Percentiles rank a stretch among this genome's conserved stretches.
Conservation (phyloP, 495 filamentous ascomycete genomes). For the Penicillium crystallinum region DNA sequence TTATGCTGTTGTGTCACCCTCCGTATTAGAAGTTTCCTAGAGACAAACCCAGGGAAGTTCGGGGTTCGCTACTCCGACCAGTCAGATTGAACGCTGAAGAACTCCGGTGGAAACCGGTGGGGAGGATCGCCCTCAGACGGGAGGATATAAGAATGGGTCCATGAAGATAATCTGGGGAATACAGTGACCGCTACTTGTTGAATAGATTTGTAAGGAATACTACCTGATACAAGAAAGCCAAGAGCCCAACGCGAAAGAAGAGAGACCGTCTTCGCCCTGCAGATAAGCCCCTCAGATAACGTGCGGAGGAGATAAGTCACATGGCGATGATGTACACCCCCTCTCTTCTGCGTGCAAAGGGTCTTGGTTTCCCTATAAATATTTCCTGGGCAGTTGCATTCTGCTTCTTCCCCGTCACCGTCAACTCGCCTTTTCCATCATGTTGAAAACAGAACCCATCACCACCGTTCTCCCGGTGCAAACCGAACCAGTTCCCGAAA, state of each 20-base stretch:
- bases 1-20: background rate
- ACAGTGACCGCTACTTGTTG: slow-evolving; percentile 10
- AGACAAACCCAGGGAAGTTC: slow-evolving; percentile 4
- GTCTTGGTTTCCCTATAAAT: background rate
- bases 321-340: slow-evolving; percentile 6
- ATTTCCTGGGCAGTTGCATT: slow-evolving; percentile 1
- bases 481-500: slow-evolving; percentile 18
- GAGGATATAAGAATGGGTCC: background rate
- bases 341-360: background rate
- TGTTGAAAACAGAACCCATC: slow-evolving; percentile 19
- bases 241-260: background rate
- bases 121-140: background rate
- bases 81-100: slow-evolving; percentile 12
- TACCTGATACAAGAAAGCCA: background rate
- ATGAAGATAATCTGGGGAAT: background rate
- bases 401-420: background rate
- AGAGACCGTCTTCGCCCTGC: too few relatives aligned
- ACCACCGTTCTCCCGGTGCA: slow-evolving; percentile 10
- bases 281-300: slow-evolving; percentile 26
- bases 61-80: slow-evolving; percentile 12
- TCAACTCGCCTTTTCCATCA: slow-evolving; percentile 2
- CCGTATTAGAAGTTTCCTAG: background rate
- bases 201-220: background rate
- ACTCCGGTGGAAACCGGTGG: slow-evolving; percentile 14
- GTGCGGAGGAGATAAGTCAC: slow-evolving; percentile 24